Base-by-base conservation (phyloP, 129 eudicot genomes). In the Pulicaria dysenterica region DNA sequence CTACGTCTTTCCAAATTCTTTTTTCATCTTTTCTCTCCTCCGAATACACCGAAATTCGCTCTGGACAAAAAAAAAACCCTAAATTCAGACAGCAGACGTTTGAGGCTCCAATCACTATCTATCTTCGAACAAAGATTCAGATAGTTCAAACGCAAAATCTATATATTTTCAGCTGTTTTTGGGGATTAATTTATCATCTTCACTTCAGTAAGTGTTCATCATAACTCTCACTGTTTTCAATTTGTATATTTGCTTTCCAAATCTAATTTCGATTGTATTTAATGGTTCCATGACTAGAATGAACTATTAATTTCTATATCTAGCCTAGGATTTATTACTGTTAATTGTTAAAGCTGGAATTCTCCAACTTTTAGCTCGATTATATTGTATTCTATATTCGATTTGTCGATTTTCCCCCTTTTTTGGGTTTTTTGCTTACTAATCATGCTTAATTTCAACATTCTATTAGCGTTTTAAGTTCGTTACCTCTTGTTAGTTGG, bases 1-100 rank as follows among this genome's bases (percentile, higher is more conserved):
- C 47, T 61, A 70, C 63, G 72, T 40, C 42, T 48, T 47, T 43
- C 37, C 6, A 7, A 61, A 43, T 15, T 77, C 36, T 60, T 70
- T 61, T 19, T 42, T 15, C 72, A 70, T 59, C 82, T 77, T 77
- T 72, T 77, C 81, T 70, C 77, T 77, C 82, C 31, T 77, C 58
- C 13, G 14, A 53, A 53, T 8, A 57, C 17, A 69, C 81, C 76
- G 50, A 77, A 61, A 60, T 7, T 70, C 60, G 13, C 77, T 77
- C 50, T 53, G 58, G 6, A 37, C 43, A 8, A 17, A 59, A 24
- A 77, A 69, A 53, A 78, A 78, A 70, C 82, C 82, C 77, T 70
- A 78, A 77, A 11, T 61, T 16, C 49, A 8, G 14, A 40, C 36
- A 56, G 17, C 19, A 44, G 41, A 55, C 31, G 31, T 24, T 24